Percentiles rank a stretch among this genome's conserved stretches.
Evolutionary conservation across 108 stramenopile species (phyloP).

Genomic region (Cyclotella baltica): DNA sequence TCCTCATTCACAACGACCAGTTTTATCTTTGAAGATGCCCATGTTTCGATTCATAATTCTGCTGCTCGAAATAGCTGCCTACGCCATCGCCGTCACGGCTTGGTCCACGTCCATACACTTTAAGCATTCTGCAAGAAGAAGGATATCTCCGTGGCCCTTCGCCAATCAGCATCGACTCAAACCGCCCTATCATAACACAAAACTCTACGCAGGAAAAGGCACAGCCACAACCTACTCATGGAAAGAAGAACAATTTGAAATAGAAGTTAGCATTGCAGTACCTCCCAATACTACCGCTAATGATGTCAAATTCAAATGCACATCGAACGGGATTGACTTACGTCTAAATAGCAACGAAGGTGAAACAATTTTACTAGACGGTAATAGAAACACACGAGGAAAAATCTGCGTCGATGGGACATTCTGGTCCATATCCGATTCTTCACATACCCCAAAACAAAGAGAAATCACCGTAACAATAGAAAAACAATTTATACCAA

Average conservation of each 20-base stretch:
- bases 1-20: no score
- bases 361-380: conserved; percentile 66
- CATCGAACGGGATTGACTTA: conserved; percentile 64
- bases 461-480: conserved; percentile 72
- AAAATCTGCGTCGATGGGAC: conserved; percentile 78
- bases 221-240: conserved; percentile 74
- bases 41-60: no score
- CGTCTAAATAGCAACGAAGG: conserved; percentile 17
- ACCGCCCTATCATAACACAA: no score
- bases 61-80: no score
- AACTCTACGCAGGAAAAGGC: conserved; percentile 60
- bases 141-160: no score
- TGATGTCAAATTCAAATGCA: conserved; percentile 70
- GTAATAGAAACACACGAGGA: conserved; percentile 67
- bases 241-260: conserved; percentile 85
- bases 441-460: background rate
- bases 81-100: no score
- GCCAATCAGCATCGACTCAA: no score
- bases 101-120: no score
- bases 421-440: conserved; percentile 79
- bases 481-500: conserved; percentile 64
- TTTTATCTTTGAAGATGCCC: no score
- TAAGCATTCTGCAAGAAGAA: no score
- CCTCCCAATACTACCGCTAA: conserved; percentile 69
- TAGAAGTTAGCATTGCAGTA: conserved; percentile 76